Evolutionary conservation across 495 filamentous ascomycete genomes (phyloP), one percentile per base, ranked within the genome.

Genomic region (Xanthoparmelia taractica): DNA sequence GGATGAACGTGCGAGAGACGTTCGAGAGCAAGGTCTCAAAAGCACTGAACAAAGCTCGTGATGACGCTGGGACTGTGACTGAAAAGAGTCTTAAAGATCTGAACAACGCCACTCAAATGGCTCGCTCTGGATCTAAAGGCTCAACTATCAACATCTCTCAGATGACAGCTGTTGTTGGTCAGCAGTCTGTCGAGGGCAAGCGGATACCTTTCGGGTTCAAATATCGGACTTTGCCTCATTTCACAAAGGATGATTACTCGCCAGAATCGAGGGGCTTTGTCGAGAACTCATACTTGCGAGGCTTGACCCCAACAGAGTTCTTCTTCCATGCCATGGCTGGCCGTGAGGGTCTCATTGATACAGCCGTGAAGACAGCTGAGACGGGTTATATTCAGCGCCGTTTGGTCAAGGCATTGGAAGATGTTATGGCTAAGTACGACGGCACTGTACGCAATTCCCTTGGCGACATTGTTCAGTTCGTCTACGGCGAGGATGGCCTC

Each of bases 261-360:
- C 91, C 94, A 17, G 92, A 97, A 71, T 94, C 95, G 47, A 85
- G 93, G 74, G 94, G 94, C 41, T 99, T 99, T 74, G 92, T 99
- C 38, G 94, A 99, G 76, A 99, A 99, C 76, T 99, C 94, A 0
- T 99, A 99, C 69, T 84, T 99, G 34, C 89, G 94, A 79, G 94
- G 94, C 41, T 77, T 99, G 63, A 99, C 94, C 0, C 92, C 94
- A 2, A 87, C 88, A 2, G 94, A 99, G 69, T 99, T 97, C 75
- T 99, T 96, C 80, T 99, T 99, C 82, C 94, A 99, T 78, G 94
- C 94, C 67, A 99, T 99, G 94, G 94, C 94, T 77, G 94, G 94
- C 89, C 87, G 94, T 78, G 94, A 99, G 76, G 94, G 94, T 94
- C 80, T 99, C 54, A 99, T 99, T 68, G 94, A 99, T 83, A 99